phyloP scores from a whole-genome alignment of 1,284 basidiomycete genomes.

The Rhodotorula sp. region DNA sequence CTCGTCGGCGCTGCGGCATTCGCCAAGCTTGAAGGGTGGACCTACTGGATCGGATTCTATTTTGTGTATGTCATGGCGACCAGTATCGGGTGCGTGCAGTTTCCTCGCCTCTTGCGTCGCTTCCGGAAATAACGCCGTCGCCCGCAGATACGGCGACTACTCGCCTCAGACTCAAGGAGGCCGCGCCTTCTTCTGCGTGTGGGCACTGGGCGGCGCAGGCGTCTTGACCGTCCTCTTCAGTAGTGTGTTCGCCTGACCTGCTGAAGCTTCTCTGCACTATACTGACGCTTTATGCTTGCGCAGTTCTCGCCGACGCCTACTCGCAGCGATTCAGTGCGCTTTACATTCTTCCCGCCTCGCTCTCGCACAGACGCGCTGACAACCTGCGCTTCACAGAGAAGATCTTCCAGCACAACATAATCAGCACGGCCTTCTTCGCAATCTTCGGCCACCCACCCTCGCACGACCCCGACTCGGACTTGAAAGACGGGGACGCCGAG shows the following conservation, averaged over 20 bases:
- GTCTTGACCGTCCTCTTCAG: conserved; percentile 42
- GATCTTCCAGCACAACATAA: conserved; percentile 18
- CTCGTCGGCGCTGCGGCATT: conserved; percentile 61
- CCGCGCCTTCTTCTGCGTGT: conserved; percentile 69
- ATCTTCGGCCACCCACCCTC: not conserved
- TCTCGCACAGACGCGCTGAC: too few species aligned
- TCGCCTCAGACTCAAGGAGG: conserved; percentile 64
- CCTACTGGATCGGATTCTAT: conserved; percentile 59
- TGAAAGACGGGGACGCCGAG: not conserved
- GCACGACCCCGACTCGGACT: not conserved
- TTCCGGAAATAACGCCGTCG: too few species aligned
- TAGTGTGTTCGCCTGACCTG: not conserved
- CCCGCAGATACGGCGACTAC: conserved; percentile 60
- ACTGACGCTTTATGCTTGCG: not conserved
- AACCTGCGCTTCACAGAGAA: not conserved
- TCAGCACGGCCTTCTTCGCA: not conserved
- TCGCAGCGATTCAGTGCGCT: conserved; percentile 54
- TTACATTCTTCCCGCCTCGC: not conserved
- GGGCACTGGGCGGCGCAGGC: conserved; percentile 61
- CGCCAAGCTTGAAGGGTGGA: conserved; percentile 56
- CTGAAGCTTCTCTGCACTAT: not conserved
- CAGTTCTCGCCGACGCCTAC: conserved; percentile 65
- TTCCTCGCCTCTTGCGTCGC: too few species aligned
- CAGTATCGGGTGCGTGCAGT: conserved; percentile 51
- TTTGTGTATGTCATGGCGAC: conserved; percentile 46